These are phyloP conservation scores for Cantharellus anzutake DNA, from an alignment of 768 basidiomycete species.

Conservation along the genomic window DNA sequence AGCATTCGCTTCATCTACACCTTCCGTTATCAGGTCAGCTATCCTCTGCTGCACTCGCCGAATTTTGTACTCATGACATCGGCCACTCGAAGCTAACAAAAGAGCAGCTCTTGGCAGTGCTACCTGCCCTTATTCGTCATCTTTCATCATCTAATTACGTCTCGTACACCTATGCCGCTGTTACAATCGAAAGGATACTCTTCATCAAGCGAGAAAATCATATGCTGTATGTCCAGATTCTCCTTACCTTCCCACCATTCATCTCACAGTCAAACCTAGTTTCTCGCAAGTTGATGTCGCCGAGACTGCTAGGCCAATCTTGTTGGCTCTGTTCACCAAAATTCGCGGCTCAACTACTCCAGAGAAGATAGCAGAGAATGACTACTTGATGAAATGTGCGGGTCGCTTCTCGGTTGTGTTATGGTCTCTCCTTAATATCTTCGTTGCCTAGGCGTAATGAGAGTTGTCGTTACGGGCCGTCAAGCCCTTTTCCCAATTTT, in stretches of 20 bases:
- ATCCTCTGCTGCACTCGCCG: not conserved
- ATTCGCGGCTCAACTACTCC: conserved; percentile 65
- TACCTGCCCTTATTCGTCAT: conserved; percentile 72
- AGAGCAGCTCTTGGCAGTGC: conserved; percentile 75
- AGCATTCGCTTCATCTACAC: conserved; percentile 89
- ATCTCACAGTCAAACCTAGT: conserved; percentile 22
- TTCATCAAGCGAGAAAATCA: conserved; percentile 68
- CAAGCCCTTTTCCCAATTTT: conserved; percentile 53
- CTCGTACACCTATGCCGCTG: conserved; percentile 88
- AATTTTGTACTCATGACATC: not conserved
- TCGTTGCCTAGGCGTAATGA: conserved; percentile 57
- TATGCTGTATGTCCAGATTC: conserved; percentile 33
- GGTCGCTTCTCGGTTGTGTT: not conserved
- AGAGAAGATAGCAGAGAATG: conserved; percentile 91
- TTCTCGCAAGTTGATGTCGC: conserved; percentile 79
- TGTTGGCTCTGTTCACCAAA: conserved; percentile 53
- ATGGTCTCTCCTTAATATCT: not conserved
- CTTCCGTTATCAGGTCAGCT: conserved; percentile 78
- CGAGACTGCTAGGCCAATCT: conserved; percentile 55
- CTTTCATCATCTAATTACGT: conserved; percentile 75
- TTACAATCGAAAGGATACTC: conserved; percentile 90
- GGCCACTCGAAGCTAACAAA: conserved; percentile 52
- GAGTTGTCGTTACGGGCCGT: conserved; percentile 77
- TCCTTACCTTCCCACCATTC: not conserved
- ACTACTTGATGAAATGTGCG: conserved; percentile 91